These are phyloP conservation scores for Parsonsia alboflavescens DNA, from an alignment of 257 asterid species.

Conservation along the genomic window DNA sequence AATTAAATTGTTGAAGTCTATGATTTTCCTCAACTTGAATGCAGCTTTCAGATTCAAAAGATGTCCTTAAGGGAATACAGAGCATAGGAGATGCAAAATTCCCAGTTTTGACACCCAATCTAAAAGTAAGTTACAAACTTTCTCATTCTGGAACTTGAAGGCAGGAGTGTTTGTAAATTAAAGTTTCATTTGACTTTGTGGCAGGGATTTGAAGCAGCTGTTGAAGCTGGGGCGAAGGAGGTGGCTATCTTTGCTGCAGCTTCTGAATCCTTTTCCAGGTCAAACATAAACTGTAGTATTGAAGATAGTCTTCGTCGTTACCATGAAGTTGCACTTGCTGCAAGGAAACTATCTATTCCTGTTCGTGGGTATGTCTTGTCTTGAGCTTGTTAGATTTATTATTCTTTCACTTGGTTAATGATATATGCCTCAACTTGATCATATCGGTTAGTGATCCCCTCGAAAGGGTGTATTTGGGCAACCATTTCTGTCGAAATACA, in stretches of 20 bases:
- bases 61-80: conserved; percentile 64
- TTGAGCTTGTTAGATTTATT: background rate
- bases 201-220: conserved; percentile 87
- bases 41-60: conserved; percentile 89
- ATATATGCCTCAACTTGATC: background rate
- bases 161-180: background rate
- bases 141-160: background rate
- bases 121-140: conserved; percentile 45
- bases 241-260: conserved; percentile 95
- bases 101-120: conserved; percentile 89
- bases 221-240: conserved; percentile 83
- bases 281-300: conserved; percentile 80
- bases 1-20: background rate
- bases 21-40: conserved; percentile 15
- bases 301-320: conserved; percentile 74
- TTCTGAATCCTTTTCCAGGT: conserved; percentile 78
- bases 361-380: conserved; percentile 68
- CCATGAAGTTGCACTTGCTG: conserved; percentile 72
- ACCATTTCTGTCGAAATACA: no score
- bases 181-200: conserved; percentile 15
- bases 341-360: conserved; percentile 55
- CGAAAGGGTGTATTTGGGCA: no score
- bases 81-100: conserved; percentile 48
- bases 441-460: background rate
- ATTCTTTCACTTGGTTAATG: background rate